These are phyloP conservation scores for Neostapfia colusana DNA, from an alignment of 176 grass and related monocot genomes.

Conservation along the genomic window DNA sequence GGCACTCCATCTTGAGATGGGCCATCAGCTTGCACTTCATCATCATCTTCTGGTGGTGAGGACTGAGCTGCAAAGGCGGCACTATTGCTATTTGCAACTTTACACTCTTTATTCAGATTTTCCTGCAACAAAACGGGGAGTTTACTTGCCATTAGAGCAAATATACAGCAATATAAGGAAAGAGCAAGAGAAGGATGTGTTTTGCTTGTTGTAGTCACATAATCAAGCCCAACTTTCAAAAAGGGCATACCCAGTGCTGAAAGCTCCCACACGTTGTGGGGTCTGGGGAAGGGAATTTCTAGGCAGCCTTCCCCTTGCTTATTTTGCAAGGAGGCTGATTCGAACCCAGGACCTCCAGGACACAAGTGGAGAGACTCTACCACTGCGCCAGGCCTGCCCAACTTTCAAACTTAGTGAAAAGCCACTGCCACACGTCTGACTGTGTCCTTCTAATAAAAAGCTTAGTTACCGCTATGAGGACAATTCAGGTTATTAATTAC, in stretches of 20 bases:
- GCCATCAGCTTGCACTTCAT: constrained; percentile 42
- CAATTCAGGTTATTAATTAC: not conserved
- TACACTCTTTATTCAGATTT: constrained; percentile 37
- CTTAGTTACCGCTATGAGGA: not conserved
- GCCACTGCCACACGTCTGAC: not conserved
- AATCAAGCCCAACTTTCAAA: constrained; percentile 15
- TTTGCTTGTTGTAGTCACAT: not conserved
- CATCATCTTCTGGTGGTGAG: constrained; percentile 49
- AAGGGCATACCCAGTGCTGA: no score
- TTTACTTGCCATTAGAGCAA: not conserved
- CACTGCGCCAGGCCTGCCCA: no score
- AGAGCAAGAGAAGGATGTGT: not conserved
- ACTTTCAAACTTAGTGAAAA: not conserved
- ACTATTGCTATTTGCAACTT: constrained; percentile 35
- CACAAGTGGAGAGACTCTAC: no score
- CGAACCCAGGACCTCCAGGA: no score
- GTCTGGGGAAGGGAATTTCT: no score
- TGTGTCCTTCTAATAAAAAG: constrained; percentile 7
- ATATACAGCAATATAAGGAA: not conserved
- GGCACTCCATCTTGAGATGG: constrained; percentile 55
- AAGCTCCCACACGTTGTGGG: no score
- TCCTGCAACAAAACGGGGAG: constrained; percentile 4
- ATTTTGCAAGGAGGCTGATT: no score
- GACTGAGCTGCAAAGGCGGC: constrained; percentile 27
- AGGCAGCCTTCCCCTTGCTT: no score